These are phyloP conservation scores for Populus nigra DNA, from an alignment of 345 rosid species.

Conservation along the genomic window DNA sequence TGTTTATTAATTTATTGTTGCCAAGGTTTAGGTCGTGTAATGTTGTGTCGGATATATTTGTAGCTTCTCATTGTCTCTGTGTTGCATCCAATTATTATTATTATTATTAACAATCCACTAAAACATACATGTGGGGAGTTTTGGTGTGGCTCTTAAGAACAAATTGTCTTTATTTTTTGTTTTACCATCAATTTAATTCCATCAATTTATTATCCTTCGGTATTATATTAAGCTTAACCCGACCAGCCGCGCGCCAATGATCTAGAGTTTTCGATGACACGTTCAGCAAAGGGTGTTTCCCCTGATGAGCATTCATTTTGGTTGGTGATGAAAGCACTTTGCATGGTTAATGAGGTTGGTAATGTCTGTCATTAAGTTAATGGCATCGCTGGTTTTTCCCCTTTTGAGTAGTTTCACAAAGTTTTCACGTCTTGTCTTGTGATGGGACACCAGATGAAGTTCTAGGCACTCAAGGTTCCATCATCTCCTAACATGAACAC, in stretches of 20 bases:
- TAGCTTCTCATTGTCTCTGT: slow-evolving; percentile 47
- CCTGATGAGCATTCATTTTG: slow-evolving; percentile 75
- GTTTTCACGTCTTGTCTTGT: neutral
- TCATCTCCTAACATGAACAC: neutral
- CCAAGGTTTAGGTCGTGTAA: slow-evolving; percentile 70
- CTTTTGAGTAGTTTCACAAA: neutral
- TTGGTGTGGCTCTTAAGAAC: too few species aligned
- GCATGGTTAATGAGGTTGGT: slow-evolving; percentile 66
- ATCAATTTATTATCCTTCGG: too few species aligned
- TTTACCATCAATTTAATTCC: too few species aligned
- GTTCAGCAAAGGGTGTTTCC: slow-evolving; percentile 57
- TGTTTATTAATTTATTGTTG: slow-evolving; percentile 38
- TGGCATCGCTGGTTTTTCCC: too few species aligned
- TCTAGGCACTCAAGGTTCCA: neutral
- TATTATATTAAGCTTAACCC: too few species aligned
- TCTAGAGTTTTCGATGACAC: slow-evolving; percentile 62
- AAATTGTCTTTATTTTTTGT: too few species aligned
- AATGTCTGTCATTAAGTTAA: slow-evolving; percentile 34
- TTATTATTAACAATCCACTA: too few species aligned
- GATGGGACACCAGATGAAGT: neutral
- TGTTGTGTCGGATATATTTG: slow-evolving; percentile 64
- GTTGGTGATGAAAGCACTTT: slow-evolving; percentile 71
- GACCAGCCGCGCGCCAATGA: too few species aligned
- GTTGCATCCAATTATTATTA: slow-evolving; percentile 45
- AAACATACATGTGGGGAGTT: too few species aligned